Evolutionary conservation across 2,329 filamentous ascomycete genomes (phyloP).

Genomic region (Aspergillus floridensis): DNA sequence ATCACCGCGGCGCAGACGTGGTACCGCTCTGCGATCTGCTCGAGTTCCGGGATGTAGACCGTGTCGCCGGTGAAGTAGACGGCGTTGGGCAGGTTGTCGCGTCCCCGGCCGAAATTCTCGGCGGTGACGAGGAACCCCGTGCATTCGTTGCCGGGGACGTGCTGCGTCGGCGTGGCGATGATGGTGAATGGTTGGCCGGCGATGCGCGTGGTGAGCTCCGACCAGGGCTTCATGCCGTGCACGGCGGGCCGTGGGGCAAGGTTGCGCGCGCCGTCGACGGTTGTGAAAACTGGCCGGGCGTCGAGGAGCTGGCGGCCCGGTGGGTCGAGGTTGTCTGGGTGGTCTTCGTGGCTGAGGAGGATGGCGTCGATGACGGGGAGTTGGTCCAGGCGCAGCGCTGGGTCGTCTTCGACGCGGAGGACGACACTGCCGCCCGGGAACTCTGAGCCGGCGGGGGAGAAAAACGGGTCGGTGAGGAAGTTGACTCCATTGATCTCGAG

Average conservation of each 20-base stretch:
- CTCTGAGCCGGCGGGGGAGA: slow-evolving; percentile 40
- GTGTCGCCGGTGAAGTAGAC: slow-evolving; percentile 53
- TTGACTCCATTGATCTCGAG: slow-evolving; percentile 44
- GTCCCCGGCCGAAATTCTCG: slow-evolving; percentile 36
- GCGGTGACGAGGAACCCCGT: slow-evolving; percentile 46
- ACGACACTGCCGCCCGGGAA: slow-evolving; percentile 20
- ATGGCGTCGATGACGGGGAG: slow-evolving; percentile 51
- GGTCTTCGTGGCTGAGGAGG: slow-evolving; percentile 52
- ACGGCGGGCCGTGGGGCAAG: slow-evolving; percentile 46
- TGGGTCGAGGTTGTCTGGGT: slow-evolving; percentile 51
- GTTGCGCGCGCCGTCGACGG: slow-evolving; percentile 45
- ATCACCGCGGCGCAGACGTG: slow-evolving; percentile 42
- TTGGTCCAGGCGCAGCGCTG: slow-evolving; percentile 37
- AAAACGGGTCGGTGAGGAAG: slow-evolving; percentile 49
- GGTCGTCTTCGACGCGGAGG: slow-evolving; percentile 33
- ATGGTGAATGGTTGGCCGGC: slow-evolving; percentile 39
- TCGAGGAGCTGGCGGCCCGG: slow-evolving; percentile 47
- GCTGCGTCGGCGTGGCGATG: slow-evolving; percentile 45
- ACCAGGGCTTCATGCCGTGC: slow-evolving; percentile 41
- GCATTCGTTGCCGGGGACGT: slow-evolving; percentile 46
- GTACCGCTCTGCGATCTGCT: slow-evolving; percentile 33
- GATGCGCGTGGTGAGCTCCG: slow-evolving; percentile 29
- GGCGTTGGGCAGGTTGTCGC: slow-evolving; percentile 43
- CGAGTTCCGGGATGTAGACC: slow-evolving; percentile 46
- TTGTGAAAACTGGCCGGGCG: slow-evolving; percentile 49